Evolutionary conservation across 257 asterid species (phyloP), one percentile per base, ranked within the genome.

Genomic region (Eustoma russellianum): DNA sequence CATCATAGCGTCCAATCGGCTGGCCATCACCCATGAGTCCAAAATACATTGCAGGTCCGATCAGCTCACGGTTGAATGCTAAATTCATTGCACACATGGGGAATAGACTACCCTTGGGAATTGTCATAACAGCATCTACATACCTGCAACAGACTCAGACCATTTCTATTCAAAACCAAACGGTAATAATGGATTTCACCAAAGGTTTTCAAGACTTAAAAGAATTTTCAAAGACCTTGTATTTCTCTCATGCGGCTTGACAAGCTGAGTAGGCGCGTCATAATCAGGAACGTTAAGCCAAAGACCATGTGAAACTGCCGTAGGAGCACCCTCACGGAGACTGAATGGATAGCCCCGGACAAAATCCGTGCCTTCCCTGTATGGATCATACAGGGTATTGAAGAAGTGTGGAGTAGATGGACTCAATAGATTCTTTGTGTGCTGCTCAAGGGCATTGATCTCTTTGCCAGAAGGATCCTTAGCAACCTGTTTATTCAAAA

Each of bases 21-120:
- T 85, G 95, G 46, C 95, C 95, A 10, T 85, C 93, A 17, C 95
- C 95, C 93, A 85, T 82, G 68, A 82, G 86, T 18, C 95, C 95
- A 62, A 85, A 85, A 81, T 85, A 85, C 95, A 85, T 85, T n/a
- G 93, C 95, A 2, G 95, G 93, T 50, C 95, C 95, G 28, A 85
- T 85, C 47, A 85, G 74, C 11, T 85, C 92, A 33, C 94, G 91
- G 65, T 84, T 53, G 74, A 84, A 84, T 0, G 70, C 94, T 78
- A 84, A 69, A 51, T 84, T 84, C 94, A 84, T 84, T 13, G 87
- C 90, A 48, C 94, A 84, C 94, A 84, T 84, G 13, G 94, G 95
- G 69, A 77, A 85, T 41, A 85, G 50, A 17, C 86, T 79, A 10
- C 86, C 84, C 79, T 79, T 85, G 28, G 95, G 95, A 57, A 85